Conservation (phyloP, 805 yeast genomes). For the Wickerhamomyces strasburgensis region DNA sequence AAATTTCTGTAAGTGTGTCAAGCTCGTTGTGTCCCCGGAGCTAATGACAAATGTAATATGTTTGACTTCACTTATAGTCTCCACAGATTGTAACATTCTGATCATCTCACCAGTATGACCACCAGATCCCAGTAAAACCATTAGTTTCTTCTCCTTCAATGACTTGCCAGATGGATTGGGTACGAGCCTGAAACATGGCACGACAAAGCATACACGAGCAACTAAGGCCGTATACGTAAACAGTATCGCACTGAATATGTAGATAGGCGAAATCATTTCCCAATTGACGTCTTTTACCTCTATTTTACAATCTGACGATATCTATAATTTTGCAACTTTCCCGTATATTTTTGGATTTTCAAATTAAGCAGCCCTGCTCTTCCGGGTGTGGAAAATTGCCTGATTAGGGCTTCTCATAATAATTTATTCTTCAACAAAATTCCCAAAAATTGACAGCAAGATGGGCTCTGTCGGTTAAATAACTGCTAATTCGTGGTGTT, state of each 20-base stretch:
- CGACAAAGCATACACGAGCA: slow-evolving; percentile 10
- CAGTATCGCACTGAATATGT: neutral
- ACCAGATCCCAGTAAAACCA: slow-evolving; percentile 77
- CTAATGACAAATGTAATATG: slow-evolving; percentile 35
- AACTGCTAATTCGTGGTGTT: too few relatives aligned
- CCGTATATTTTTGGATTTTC: too few relatives aligned
- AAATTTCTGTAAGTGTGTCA: slow-evolving; percentile 25
- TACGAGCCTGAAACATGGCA: slow-evolving; percentile 13
- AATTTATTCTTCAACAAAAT: too few relatives aligned
- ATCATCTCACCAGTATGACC: slow-evolving; percentile 97
- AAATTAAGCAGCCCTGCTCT: too few relatives aligned
- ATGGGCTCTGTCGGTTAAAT: too few relatives aligned
- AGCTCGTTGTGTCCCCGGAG: slow-evolving; percentile 48
- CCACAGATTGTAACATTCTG: slow-evolving; percentile 45
- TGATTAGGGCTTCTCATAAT: too few relatives aligned
- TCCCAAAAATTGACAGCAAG: too few relatives aligned
- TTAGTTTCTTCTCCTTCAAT: slow-evolving; percentile 13
- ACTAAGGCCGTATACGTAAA: slow-evolving; percentile 6
- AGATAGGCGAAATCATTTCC: too few relatives aligned
- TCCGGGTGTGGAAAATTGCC: too few relatives aligned
- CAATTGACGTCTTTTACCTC: too few relatives aligned
- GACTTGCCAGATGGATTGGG: neutral
- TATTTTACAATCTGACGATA: too few relatives aligned
- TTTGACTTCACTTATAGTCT: slow-evolving; percentile 7
- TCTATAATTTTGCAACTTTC: too few relatives aligned